Percentiles rank a stretch among this genome's conserved stretches.
These are phyloP conservation scores for Fusarium annulatum DNA, from an alignment of 2,329 filamentous ascomycete genomes.

Conservation along the genomic window DNA sequence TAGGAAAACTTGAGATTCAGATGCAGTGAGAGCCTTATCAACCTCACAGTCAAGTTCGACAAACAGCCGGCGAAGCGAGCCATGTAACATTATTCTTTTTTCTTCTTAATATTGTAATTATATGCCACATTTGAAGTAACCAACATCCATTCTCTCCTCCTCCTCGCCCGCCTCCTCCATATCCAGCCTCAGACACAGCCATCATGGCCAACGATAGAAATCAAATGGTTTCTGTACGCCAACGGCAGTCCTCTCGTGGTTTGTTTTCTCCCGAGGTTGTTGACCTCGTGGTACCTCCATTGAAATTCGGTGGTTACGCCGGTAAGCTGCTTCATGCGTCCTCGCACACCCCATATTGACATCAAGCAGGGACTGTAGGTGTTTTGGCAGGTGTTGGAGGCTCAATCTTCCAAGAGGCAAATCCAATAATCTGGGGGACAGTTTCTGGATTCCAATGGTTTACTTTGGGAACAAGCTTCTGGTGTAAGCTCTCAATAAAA, in stretches of 20 bases:
- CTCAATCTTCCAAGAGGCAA: slow-evolving; percentile 76
- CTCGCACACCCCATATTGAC: slow-evolving; percentile 29
- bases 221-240: slow-evolving; percentile 34
- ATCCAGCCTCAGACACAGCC: neutral
- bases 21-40: slow-evolving; percentile 27
- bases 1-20: slow-evolving; percentile 28
- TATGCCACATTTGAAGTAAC: neutral
- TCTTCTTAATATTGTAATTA: slow-evolving; percentile 17
- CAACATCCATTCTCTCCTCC: neutral
- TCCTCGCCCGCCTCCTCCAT: neutral
- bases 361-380: slow-evolving; percentile 66
- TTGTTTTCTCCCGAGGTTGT: slow-evolving; percentile 57
- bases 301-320: slow-evolving; percentile 69
- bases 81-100: slow-evolving; percentile 38
- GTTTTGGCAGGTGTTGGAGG: slow-evolving; percentile 73
- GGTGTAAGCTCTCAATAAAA: slow-evolving; percentile 64
- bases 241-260: slow-evolving; percentile 47
- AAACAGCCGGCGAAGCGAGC: slow-evolving; percentile 1
- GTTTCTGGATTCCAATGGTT: slow-evolving; percentile 85
- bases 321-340: slow-evolving; percentile 55
- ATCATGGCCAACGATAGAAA: slow-evolving; percentile 36
- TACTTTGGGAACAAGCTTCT: slow-evolving; percentile 79
- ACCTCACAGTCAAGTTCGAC: slow-evolving; percentile 21
- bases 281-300: slow-evolving; percentile 60
- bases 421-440: slow-evolving; percentile 76